Evolutionary conservation across 2,329 filamentous ascomycete genomes (phyloP).

Genomic region (Penicillium sp.): DNA sequence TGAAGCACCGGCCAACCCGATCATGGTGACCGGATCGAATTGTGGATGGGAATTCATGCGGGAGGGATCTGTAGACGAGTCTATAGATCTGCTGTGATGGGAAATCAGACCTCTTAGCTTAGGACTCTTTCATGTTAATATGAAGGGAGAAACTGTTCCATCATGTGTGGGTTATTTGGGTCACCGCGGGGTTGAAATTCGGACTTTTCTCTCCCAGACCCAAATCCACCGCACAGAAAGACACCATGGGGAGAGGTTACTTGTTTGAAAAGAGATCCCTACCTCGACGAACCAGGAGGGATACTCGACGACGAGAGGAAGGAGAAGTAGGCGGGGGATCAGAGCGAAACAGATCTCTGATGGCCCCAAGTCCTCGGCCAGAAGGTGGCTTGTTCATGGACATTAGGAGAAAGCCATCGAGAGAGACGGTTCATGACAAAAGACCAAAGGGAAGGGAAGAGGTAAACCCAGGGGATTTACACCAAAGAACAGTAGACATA

Average conservation of each 20-base stretch:
- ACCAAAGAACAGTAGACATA: constrained; percentile 22
- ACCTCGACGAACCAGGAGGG: constrained; percentile 33
- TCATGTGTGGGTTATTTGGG: no score
- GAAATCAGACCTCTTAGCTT: background rate
- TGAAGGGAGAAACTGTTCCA: no score
- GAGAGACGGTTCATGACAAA: constrained; percentile 23
- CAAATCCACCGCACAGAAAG: no score
- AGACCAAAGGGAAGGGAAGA: constrained; percentile 5
- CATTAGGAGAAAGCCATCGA: constrained; percentile 33
- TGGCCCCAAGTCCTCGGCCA: constrained; percentile 29
- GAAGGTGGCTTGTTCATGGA: constrained; percentile 33
- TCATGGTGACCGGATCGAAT: constrained; percentile 37
- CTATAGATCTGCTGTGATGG: constrained; percentile 9
- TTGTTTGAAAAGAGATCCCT: constrained; percentile 31
- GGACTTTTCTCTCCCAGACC: no score
- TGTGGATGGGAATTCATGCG: constrained; percentile 30
- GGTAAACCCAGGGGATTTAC: constrained; percentile 17
- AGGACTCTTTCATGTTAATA: no score
- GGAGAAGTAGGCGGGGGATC: constrained; percentile 21
- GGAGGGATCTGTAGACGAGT: constrained; percentile 12
- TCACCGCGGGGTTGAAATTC: no score
- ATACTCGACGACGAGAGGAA: constrained; percentile 28
- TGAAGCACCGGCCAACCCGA: constrained; percentile 33
- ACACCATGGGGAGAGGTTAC: constrained; percentile 28
- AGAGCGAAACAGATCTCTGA: constrained; percentile 33